Evolutionary conservation across 352 stramenopile genomes (phyloP).

Genomic region (Ophiocytium majus): DNA sequence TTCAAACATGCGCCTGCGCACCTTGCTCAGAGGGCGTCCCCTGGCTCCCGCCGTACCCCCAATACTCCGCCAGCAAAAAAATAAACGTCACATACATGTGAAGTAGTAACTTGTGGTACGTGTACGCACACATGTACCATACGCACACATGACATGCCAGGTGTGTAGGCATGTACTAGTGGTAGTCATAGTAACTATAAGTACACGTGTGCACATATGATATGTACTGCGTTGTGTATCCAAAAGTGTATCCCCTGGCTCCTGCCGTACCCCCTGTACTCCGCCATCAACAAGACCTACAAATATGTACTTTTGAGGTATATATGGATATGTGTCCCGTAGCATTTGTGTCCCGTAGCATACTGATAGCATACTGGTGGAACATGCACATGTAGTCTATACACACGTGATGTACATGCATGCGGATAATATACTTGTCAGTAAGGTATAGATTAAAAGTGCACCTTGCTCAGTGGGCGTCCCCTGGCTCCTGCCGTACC

Average conservation of each 20-base stretch:
- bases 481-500: conserved; percentile 53
- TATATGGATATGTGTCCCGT: too few species aligned
- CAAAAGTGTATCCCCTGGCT: neutral
- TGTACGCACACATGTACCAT: too few species aligned
- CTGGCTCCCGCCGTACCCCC: conserved; percentile 57
- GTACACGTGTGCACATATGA: neutral
- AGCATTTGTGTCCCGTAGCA: too few species aligned
- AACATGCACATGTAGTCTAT: too few species aligned
- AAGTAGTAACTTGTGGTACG: too few species aligned
- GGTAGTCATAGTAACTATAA: too few species aligned
- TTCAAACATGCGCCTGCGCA: neutral
- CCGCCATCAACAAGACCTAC: conserved; percentile 62
- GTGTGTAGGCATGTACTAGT: too few species aligned
- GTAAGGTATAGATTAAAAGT: too few species aligned
- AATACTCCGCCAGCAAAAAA: conserved; percentile 62
- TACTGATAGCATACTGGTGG: too few species aligned
- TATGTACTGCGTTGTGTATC: neutral
- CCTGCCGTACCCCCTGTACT: conserved; percentile 62
- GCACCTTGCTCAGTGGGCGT: neutral
- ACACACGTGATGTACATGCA: too few species aligned
- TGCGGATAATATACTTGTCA: too few species aligned
- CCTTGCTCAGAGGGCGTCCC: neutral
- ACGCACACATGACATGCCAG: too few species aligned
- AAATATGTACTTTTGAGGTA: conserved; percentile 49
- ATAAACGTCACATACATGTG: conserved; percentile 54